Percentiles rank a stretch among this genome's conserved stretches.
Evolutionary conservation across 2,329 filamentous ascomycete genomes (phyloP).

Genomic region (Sclerotinia subarctica): DNA sequence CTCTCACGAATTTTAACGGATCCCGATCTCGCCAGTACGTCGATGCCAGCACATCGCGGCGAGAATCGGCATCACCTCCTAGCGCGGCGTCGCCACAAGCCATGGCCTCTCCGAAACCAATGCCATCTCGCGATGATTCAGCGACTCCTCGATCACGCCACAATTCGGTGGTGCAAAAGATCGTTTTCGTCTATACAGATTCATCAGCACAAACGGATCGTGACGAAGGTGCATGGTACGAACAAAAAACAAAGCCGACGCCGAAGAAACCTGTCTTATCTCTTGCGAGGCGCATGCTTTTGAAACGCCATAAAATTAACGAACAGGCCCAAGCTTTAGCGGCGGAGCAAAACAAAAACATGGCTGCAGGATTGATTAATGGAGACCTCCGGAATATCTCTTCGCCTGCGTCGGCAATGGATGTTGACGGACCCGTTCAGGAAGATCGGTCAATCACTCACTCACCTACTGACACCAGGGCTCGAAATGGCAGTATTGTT

Average conservation of each 20-base stretch:
- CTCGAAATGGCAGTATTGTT: slow-evolving; percentile 30
- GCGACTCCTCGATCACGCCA: slow-evolving; percentile 29
- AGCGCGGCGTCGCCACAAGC: slow-evolving; percentile 34
- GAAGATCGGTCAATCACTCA: slow-evolving; percentile 25
- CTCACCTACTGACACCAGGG: slow-evolving; percentile 30
- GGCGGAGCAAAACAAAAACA: slow-evolving; percentile 20
- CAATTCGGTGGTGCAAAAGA: slow-evolving; percentile 26
- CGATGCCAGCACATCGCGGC: slow-evolving; percentile 36
- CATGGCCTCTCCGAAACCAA: slow-evolving; percentile 26
- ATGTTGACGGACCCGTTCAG: slow-evolving; percentile 27
- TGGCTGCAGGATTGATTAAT: slow-evolving; percentile 14
- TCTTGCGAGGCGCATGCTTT: slow-evolving; percentile 35
- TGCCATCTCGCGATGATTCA: slow-evolving; percentile 24
- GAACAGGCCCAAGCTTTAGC: slow-evolving; percentile 24
- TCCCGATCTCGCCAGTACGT: slow-evolving; percentile 32
- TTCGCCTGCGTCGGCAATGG: slow-evolving; percentile 31
- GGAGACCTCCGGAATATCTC: slow-evolving; percentile 23
- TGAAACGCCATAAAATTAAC: slow-evolving; percentile 33
- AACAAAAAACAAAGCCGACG: slow-evolving; percentile 21
- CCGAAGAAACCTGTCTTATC: slow-evolving; percentile 33
- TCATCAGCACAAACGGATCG: slow-evolving; percentile 37
- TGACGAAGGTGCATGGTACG: slow-evolving; percentile 38
- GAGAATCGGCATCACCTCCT: slow-evolving; percentile 36
- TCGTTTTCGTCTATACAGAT: slow-evolving; percentile 31
- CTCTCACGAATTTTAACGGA: slow-evolving; percentile 26